Evolutionary conservation across 1,139 yeast genomes (phyloP), one percentile per base, ranked within the genome.

Genomic region (Spathaspora sp.): DNA sequence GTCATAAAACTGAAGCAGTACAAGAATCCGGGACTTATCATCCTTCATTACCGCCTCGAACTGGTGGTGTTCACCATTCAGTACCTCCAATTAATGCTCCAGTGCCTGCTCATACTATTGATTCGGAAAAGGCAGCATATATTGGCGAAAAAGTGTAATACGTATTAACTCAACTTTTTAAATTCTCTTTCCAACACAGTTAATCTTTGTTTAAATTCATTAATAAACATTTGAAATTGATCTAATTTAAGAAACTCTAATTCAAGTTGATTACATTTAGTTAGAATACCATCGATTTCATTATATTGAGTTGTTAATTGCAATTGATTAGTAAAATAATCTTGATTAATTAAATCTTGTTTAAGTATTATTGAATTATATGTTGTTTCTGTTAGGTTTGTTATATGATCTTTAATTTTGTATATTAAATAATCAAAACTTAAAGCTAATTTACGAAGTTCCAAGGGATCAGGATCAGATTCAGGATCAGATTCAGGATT

Each of bases 191-290:
- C 76, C 42, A 72, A 48, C 2, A 38, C 42, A 13, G 39, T 54
- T 38, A 74, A 47, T 41, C 80, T 51, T 15, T 43, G 44, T 49
- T 67, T 66, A 51, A 75, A 75, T 37, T 69, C 77, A 7, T 59
- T 60, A 11, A 72, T 66, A 54, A 86, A 83, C 45, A 64, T 55
- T 36, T 70, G 72, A 43, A 89, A 70, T 57, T 87, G 95, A 49
- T 84, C 84, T 46, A 89, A 59, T 63, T 85, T 86, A 59, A 79
- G 71, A 50, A 87, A 82, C 52, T 86, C 87, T 49, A 64, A 58
- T 53, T 86, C 88, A 18, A 88, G 56, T 13, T 73, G 76, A 38
- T 77, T 76, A 53, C 91, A 85, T 38, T 76, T 65, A 6, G 57
- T 55, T 17, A 84, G 51, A 13, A 86, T 50, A 1, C 50, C 47